phyloP scores from a whole-genome alignment of 805 yeast species.

The Ogataea naganishii region DNA sequence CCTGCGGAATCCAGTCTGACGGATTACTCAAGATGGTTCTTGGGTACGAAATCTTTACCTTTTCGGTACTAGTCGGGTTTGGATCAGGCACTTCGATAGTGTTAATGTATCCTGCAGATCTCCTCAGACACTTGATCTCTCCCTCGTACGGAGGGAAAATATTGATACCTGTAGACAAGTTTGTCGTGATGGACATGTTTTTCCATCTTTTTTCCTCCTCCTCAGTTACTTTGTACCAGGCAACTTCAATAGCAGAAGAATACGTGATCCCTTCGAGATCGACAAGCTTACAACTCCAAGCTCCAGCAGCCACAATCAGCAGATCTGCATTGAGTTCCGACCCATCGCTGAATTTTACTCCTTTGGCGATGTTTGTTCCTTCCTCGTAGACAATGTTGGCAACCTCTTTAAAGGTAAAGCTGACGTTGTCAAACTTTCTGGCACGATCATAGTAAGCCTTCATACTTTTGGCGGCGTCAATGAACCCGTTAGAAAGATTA shows the following conservation, averaged over 20 bases:
- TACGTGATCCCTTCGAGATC: conserved; percentile 10
- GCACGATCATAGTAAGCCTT: conserved; percentile 17
- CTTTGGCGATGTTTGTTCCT: conserved; percentile 8
- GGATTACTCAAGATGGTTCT: conserved; percentile 13
- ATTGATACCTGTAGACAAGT: conserved; percentile 19
- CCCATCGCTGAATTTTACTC: conserved; percentile 11
- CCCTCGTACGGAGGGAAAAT: conserved; percentile 19
- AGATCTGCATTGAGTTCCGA: conserved; percentile 5
- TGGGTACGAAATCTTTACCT: conserved; percentile 13
- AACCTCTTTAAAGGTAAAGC: conserved; percentile 14
- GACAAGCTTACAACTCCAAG: conserved; percentile 18
- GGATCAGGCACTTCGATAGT: conserved; percentile 12
- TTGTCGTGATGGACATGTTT: conserved; percentile 18
- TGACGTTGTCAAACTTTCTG: conserved; percentile 7
- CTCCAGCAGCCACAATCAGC: conserved; percentile 18
- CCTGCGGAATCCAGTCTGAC: conserved; percentile 17
- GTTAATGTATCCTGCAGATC: conserved; percentile 19
- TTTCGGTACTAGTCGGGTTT: conserved; percentile 5
- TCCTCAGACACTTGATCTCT: conserved; percentile 15
- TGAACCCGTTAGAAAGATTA: conserved; percentile 15
- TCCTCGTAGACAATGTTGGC: conserved; percentile 5
- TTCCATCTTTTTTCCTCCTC: conserved; percentile 16
- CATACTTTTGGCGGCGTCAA: conserved; percentile 15
- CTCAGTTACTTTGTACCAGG: conserved; percentile 14
- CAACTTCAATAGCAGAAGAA: conserved; percentile 16